A percentile compares a stretch with the other conserved stretches of the same genome.
phyloP scores from a whole-genome alignment of 2,329 filamentous ascomycete genomes.

The Neonectria faginata region DNA sequence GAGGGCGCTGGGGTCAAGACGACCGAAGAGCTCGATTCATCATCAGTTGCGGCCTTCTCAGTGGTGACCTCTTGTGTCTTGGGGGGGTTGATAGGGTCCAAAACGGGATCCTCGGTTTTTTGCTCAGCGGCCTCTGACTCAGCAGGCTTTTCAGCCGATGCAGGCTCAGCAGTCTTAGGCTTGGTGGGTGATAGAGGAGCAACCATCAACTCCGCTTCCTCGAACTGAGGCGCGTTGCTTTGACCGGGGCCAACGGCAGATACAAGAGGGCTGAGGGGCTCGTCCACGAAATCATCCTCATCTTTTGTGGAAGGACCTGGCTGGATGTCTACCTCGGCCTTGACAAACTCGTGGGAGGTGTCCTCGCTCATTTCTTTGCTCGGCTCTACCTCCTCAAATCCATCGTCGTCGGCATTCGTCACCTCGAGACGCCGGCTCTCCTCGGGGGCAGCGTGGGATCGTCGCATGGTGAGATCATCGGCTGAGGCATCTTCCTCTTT shows the following conservation, averaged over 20 bases:
- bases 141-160: constrained; percentile 30
- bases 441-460: constrained; percentile 60
- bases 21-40: constrained; percentile 37
- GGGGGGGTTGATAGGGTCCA: constrained; percentile 1
- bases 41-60: constrained; percentile 28
- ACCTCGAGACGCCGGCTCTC: constrained; percentile 81
- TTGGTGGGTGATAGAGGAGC: constrained; percentile 68
- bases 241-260: constrained; percentile 72
- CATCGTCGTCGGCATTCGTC: constrained; percentile 86
- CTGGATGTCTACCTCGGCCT: constrained; percentile 66
- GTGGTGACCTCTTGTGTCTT: constrained; percentile 2
- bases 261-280: constrained; percentile 76
- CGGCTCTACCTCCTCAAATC: constrained; percentile 88
- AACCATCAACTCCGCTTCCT: constrained; percentile 68
- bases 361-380: constrained; percentile 79
- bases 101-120: constrained; percentile 14
- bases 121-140: constrained; percentile 30
- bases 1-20: constrained; percentile 40
- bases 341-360: constrained; percentile 75
- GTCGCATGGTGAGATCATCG: constrained; percentile 73
- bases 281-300: constrained; percentile 82
- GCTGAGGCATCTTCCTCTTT: constrained; percentile 54
- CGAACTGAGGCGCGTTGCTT: constrained; percentile 62
- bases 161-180: constrained; percentile 45
- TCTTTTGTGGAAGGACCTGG: constrained; percentile 59